These are phyloP conservation scores for Pelargonium citronellum DNA, from an alignment of 441 rosid genomes.

Conservation along the genomic window DNA sequence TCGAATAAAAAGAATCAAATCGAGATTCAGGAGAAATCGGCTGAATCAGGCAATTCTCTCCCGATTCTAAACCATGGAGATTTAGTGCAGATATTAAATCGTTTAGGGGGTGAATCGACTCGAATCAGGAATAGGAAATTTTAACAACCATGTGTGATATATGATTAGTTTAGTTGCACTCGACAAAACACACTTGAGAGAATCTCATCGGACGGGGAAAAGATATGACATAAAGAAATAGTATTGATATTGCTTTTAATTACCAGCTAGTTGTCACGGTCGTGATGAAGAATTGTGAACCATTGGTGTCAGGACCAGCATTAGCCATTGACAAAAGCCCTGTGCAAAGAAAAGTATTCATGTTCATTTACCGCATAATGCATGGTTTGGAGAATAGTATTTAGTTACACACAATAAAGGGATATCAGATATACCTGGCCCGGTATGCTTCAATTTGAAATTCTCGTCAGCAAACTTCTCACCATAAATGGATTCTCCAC, in stretches of 20 bases:
- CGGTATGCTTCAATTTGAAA: slow-evolving; percentile 79
- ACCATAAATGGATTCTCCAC: slow-evolving; percentile 92
- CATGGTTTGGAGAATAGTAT: background rate
- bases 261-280: slow-evolving; percentile 58
- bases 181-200: no score
- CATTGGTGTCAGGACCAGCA: slow-evolving; percentile 59
- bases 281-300: slow-evolving; percentile 66
- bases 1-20: no score
- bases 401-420: background rate
- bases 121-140: no score
- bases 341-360: slow-evolving; percentile 3
- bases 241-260: background rate
- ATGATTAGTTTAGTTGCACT: no score
- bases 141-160: no score
- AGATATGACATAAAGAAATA: background rate
- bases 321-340: slow-evolving; percentile 66
- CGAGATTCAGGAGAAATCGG: no score
- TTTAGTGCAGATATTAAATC: no score
- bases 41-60: no score
- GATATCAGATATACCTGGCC: slow-evolving; percentile 47
- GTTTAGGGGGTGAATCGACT: no score
- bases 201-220: background rate
- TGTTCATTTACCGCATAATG: background rate
- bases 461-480: slow-evolving; percentile 80
- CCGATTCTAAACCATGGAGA: no score